These are phyloP conservation scores for Apostasia ramifera DNA, from an alignment of 106 monocot species.

Conservation along the genomic window DNA sequence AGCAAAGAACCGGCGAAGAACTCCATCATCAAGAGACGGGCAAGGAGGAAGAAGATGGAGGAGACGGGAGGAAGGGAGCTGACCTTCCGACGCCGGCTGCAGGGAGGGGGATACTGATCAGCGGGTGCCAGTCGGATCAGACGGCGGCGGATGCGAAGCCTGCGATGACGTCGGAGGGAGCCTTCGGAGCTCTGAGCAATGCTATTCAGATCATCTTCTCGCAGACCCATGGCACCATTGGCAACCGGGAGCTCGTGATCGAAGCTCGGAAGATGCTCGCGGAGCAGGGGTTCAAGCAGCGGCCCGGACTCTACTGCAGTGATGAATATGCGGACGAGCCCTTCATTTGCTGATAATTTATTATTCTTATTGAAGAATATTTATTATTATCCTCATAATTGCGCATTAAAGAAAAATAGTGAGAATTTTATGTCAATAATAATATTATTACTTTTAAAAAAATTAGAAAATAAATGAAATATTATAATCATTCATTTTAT, in stretches of 20 bases:
- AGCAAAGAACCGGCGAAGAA: slow-evolving; percentile 90
- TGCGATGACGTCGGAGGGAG: background rate
- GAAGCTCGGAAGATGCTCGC: slow-evolving; percentile 29
- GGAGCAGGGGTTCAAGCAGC: slow-evolving; percentile 41
- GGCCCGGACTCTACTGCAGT: slow-evolving; percentile 84
- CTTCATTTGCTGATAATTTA: slow-evolving; percentile 26
- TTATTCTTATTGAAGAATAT: too few relatives aligned
- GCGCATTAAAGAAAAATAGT: too few relatives aligned
- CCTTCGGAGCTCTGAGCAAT: slow-evolving; percentile 76
- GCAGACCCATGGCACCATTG: slow-evolving; percentile 17
- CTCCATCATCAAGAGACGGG: slow-evolving; percentile 80
- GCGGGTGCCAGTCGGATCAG: slow-evolving; percentile 81
- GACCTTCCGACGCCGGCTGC: slow-evolving; percentile 14
- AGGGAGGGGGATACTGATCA: slow-evolving; percentile 63
- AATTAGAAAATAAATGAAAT: too few relatives aligned
- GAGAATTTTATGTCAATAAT: too few relatives aligned
- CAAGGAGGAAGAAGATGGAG: slow-evolving; percentile 61
- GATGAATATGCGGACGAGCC: slow-evolving; percentile 59
- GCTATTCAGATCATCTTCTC: slow-evolving; percentile 38
- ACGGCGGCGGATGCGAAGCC: slow-evolving; percentile 67
- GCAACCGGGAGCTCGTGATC: slow-evolving; percentile 38
- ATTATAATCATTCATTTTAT: too few relatives aligned
- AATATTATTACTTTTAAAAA: too few relatives aligned
- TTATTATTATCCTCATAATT: too few relatives aligned
- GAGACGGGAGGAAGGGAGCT: slow-evolving; percentile 24